phyloP scores from a whole-genome alignment of 148 eudicot genomes.

The Spergularia bocconei region DNA sequence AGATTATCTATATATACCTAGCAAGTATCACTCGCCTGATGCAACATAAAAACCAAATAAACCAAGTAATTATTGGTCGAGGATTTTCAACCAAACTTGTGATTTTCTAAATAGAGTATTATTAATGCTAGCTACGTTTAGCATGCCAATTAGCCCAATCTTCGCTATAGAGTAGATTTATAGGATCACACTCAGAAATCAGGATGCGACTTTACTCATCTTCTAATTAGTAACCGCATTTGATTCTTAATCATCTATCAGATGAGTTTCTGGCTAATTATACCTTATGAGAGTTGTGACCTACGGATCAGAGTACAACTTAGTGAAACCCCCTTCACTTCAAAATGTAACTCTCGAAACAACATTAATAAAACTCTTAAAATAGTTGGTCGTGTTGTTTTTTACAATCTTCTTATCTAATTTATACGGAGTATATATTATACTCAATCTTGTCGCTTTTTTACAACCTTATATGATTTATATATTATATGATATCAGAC shows the following conservation, averaged over 20 bases:
- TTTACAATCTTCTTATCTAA: too few relatives aligned
- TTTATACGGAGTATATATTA: too few relatives aligned
- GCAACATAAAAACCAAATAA: constrained; percentile 24
- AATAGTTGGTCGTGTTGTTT: too few relatives aligned
- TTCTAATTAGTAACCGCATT: background rate
- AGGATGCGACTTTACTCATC: constrained; percentile 21
- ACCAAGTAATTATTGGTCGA: constrained; percentile 8
- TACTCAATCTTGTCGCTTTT: too few relatives aligned
- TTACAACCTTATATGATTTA: too few relatives aligned
- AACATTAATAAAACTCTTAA: too few relatives aligned
- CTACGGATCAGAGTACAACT: too few relatives aligned
- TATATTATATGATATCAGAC: too few relatives aligned
- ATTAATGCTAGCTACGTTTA: constrained; percentile 17
- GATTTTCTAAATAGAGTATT: constrained; percentile 24
- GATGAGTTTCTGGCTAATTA: too few relatives aligned
- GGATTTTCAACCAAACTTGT: constrained; percentile 4
- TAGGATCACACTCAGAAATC: background rate
- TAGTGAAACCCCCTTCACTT: too few relatives aligned
- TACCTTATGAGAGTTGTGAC: too few relatives aligned
- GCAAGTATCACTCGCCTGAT: constrained; percentile 17
- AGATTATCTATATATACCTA: constrained; percentile 29
- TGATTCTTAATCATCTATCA: constrained; percentile 13
- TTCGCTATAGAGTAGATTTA: constrained; percentile 1
- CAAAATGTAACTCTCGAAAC: too few relatives aligned
- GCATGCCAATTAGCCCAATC: constrained; percentile 3